Conservation (phyloP, 345 rosid genomes). For the Passiflora organensis region DNA sequence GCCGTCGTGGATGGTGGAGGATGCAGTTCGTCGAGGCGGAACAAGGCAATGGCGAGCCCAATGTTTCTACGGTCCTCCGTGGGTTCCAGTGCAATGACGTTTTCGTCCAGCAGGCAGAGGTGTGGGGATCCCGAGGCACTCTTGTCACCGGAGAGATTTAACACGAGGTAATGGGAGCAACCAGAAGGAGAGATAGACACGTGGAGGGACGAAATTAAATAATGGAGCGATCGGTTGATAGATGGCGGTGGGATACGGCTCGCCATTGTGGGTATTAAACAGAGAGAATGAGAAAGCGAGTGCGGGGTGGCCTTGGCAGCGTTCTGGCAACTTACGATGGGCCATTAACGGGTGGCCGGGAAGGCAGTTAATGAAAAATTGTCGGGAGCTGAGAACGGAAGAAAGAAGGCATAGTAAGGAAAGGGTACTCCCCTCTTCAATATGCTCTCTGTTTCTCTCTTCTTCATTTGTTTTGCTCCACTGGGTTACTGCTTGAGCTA, state of each 20-base stretch:
- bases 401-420: background rate
- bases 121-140: slow-evolving; percentile 99
- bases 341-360: slow-evolving; percentile 48
- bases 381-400: slow-evolving; percentile 29
- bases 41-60: slow-evolving; percentile 80
- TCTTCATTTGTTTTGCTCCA: background rate
- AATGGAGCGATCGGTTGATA: slow-evolving; percentile 9
- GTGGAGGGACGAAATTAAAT: slow-evolving; percentile 43
- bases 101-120: slow-evolving; percentile 79
- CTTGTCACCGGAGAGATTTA: slow-evolving; percentile 87
- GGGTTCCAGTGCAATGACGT: slow-evolving; percentile 30
- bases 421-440: background rate
- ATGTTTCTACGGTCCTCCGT: slow-evolving; percentile 48
- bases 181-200: slow-evolving; percentile 27
- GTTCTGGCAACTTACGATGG: slow-evolving; percentile 13
- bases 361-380: slow-evolving; percentile 52
- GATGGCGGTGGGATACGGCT: slow-evolving; percentile 13
- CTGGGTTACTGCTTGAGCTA: no score
- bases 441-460: background rate
- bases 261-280: slow-evolving; percentile 12
- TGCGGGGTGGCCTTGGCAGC: slow-evolving; percentile 11
- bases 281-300: slow-evolving; percentile 5
- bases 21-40: slow-evolving; percentile 51
- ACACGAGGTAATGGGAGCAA: slow-evolving; percentile 27
- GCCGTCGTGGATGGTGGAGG: slow-evolving; percentile 33